These are phyloP conservation scores for Adansonia rubrostipa DNA, from an alignment of 441 rosid species.

Conservation along the genomic window DNA sequence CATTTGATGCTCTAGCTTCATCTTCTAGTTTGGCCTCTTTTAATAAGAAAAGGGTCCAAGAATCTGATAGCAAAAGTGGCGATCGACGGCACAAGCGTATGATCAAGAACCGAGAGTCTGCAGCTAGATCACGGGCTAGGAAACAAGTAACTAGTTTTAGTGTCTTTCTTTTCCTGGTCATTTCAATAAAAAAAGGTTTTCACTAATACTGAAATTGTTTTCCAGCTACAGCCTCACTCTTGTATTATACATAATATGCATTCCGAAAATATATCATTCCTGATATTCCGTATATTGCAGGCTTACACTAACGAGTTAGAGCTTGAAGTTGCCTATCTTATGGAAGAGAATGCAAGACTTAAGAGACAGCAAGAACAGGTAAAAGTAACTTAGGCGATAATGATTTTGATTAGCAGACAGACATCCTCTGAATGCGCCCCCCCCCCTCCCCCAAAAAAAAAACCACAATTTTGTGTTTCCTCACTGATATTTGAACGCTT, in stretches of 20 bases:
- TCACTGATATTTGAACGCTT: background rate
- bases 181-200: background rate
- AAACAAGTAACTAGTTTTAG: conserved; percentile 46
- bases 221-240: conserved; percentile 10
- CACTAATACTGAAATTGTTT: background rate
- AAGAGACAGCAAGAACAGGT: conserved; percentile 53
- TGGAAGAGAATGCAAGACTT: conserved; percentile 69
- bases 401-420: background rate
- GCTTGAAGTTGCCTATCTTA: conserved; percentile 51
- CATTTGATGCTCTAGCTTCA: conserved; percentile 42
- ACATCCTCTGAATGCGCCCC: background rate
- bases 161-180: background rate
- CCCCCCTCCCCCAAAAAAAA: background rate
- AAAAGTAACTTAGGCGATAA: conserved; percentile 27
- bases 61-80: conserved; percentile 34
- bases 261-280: conserved; percentile 15
- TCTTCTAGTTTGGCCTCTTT: conserved; percentile 32
- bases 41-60: conserved; percentile 51
- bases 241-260: too few relatives aligned
- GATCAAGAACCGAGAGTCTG: conserved; percentile 89
- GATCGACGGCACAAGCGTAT: conserved; percentile 58
- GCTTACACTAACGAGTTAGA: conserved; percentile 75
- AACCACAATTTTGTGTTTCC: background rate
- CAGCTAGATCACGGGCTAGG: conserved; percentile 79
- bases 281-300: conserved; percentile 36